A percentile compares a stretch with the other conserved stretches of the same genome.
These are phyloP conservation scores for Acacia pycnantha DNA, from an alignment of 331 rosid genomes.

Conservation along the genomic window DNA sequence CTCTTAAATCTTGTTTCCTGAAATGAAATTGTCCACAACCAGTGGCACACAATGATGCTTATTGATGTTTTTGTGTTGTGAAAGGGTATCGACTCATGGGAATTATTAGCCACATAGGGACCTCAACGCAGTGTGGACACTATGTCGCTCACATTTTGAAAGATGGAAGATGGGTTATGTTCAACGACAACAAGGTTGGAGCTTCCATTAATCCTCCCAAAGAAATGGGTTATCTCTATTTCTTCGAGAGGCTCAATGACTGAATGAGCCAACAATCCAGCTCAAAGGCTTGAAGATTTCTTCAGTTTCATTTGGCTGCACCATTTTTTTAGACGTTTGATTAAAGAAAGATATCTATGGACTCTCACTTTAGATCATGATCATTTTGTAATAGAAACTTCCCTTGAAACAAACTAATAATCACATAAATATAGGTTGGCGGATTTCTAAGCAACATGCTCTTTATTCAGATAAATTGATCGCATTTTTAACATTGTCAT, in stretches of 20 bases:
- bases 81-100: conserved; percentile 85
- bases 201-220: conserved; percentile 95
- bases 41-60: no score
- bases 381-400: not conserved
- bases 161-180: conserved; percentile 95
- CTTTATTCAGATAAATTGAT: not conserved
- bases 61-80: conserved; percentile 3
- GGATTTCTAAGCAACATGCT: not conserved
- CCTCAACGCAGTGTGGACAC: conserved; percentile 97
- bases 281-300: not conserved
- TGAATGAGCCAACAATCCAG: conserved; percentile 5
- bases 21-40: no score
- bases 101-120: conserved; percentile 92
- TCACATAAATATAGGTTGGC: not conserved
- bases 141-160: conserved; percentile 89
- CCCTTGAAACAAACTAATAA: not conserved
- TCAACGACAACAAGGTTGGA: conserved; percentile 89
- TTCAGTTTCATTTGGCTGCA: not conserved
- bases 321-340: not conserved
- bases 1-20: no score
- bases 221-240: conserved; percentile 97
- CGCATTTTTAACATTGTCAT: no score
- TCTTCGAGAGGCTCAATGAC: conserved; percentile 71
- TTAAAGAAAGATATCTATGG: not conserved
- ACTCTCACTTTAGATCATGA: not conserved